Evolutionary conservation across 345 rosid species (phyloP).

Genomic region (Microthlaspi erraticum): DNA sequence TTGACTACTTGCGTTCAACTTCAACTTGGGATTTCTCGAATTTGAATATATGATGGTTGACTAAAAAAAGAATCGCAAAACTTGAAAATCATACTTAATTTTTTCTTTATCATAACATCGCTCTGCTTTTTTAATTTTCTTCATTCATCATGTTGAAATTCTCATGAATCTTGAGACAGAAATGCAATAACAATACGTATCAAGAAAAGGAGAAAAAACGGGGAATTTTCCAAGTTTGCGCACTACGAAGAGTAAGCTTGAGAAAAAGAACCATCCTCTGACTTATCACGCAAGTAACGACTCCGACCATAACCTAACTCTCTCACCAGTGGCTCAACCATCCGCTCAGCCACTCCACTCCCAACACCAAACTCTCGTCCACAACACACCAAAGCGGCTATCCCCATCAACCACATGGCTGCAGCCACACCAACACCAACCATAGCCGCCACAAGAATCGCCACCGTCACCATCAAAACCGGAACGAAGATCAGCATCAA

Average conservation of each 20-base stretch:
- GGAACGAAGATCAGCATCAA: constrained; percentile 51
- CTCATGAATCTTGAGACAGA: constrained; percentile 12
- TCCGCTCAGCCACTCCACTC: constrained; percentile 33
- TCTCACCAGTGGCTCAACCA: constrained; percentile 31
- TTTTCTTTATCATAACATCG: background rate
- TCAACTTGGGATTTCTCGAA: too few species aligned
- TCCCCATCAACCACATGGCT: constrained; percentile 47
- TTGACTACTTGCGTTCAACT: too few species aligned
- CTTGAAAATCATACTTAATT: background rate
- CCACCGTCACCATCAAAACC: constrained; percentile 37
- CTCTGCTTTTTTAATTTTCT: background rate
- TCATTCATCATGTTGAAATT: background rate
- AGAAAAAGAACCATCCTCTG: constrained; percentile 1
- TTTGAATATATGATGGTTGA: too few species aligned
- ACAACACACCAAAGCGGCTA: constrained; percentile 44
- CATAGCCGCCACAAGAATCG: constrained; percentile 42
- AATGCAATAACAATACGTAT: background rate
- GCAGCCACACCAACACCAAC: constrained; percentile 46
- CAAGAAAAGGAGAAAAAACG: background rate
- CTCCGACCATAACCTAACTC: constrained; percentile 22
- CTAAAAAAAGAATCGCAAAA: too few species aligned
- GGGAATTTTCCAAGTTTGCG: background rate
- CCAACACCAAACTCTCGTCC: constrained; percentile 34
- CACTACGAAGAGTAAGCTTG: background rate
- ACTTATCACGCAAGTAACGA: constrained; percentile 27